phyloP scores from a whole-genome alignment of 2,329 filamentous ascomycete genomes.

The Apiospora marii region DNA sequence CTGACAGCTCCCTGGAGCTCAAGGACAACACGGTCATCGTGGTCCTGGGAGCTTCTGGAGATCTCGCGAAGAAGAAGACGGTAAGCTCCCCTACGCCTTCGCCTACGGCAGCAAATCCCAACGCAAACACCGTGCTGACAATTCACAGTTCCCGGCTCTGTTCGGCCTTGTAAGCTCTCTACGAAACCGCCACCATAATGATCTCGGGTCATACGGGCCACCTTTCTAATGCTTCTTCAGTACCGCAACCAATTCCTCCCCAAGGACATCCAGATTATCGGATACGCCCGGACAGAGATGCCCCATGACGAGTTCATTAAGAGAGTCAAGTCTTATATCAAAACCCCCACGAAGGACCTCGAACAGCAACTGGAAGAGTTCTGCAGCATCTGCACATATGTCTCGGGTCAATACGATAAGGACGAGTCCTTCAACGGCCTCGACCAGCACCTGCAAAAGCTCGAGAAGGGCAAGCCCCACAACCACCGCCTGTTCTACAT shows the following conservation, averaged over 20 bases:
- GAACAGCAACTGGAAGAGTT: slow-evolving; percentile 96
- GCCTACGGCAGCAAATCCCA: neutral
- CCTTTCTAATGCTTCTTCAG: slow-evolving; percentile 53
- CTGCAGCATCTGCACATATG: slow-evolving; percentile 85
- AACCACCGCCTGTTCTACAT: slow-evolving; percentile 98
- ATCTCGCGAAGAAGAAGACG: slow-evolving; percentile 99
- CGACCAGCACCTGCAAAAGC: slow-evolving; percentile 82
- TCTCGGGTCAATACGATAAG: slow-evolving; percentile 97
- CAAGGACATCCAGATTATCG: slow-evolving; percentile 95
- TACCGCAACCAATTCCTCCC: slow-evolving; percentile 99
- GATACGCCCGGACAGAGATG: slow-evolving; percentile 99
- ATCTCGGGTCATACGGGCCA: neutral
- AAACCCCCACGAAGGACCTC: slow-evolving; percentile 96
- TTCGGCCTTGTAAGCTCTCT: slow-evolving; percentile 86
- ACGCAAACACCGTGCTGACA: slow-evolving; percentile 39
- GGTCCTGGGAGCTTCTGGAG: slow-evolving; percentile 95
- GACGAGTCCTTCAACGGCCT: slow-evolving; percentile 92
- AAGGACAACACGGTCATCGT: slow-evolving; percentile 98
- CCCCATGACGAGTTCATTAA: slow-evolving; percentile 94
- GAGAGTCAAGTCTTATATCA: slow-evolving; percentile 97
- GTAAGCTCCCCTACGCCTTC: slow-evolving; percentile 57
- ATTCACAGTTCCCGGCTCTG: slow-evolving; percentile 84
- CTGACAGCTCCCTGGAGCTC: slow-evolving; percentile 81
- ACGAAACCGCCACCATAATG: neutral
- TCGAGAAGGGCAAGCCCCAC: slow-evolving; percentile 84